These are phyloP conservation scores for Podochytrium sp. DNA, from an alignment of 192 early-diverging fungal species.

Conservation along the genomic window DNA sequence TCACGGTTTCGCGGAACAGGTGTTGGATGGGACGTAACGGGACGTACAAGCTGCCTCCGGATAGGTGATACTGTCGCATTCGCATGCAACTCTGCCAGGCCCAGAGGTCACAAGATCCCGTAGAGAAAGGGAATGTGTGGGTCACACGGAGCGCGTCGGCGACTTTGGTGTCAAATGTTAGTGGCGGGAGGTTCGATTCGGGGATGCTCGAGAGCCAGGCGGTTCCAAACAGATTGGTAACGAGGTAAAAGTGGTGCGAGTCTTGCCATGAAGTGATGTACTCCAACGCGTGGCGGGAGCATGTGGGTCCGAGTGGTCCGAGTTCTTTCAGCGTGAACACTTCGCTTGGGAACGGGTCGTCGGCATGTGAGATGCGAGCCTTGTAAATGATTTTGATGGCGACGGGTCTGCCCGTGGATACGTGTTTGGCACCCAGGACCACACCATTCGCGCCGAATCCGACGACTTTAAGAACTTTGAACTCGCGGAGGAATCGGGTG, in stretches of 20 bases:
- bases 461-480: constrained; percentile 4
- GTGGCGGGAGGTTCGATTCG: background rate
- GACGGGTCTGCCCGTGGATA: background rate
- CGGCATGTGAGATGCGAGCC: background rate
- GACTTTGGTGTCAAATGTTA: background rate
- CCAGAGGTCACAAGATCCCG: constrained; percentile 19
- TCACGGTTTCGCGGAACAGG: background rate
- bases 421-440: background rate
- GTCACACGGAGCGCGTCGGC: background rate
- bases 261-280: constrained; percentile 6
- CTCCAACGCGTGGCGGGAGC: background rate
- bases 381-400: constrained; percentile 38
- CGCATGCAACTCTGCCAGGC: background rate
- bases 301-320: background rate
- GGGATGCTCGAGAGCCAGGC: background rate
- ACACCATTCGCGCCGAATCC: constrained; percentile 37
- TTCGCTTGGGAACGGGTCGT: background rate
- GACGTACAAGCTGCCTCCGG: background rate
- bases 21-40: background rate
- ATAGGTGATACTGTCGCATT: background rate
- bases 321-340: background rate
- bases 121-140: background rate
- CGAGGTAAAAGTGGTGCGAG: constrained; percentile 27
- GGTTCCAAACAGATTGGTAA: constrained; percentile 17
- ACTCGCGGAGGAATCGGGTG: background rate